A percentile compares a stretch with the other conserved stretches of the same genome.
Conservation (phyloP, 1,284 basidiomycete genomes). For the Ganoderma leucocontextum region DNA sequence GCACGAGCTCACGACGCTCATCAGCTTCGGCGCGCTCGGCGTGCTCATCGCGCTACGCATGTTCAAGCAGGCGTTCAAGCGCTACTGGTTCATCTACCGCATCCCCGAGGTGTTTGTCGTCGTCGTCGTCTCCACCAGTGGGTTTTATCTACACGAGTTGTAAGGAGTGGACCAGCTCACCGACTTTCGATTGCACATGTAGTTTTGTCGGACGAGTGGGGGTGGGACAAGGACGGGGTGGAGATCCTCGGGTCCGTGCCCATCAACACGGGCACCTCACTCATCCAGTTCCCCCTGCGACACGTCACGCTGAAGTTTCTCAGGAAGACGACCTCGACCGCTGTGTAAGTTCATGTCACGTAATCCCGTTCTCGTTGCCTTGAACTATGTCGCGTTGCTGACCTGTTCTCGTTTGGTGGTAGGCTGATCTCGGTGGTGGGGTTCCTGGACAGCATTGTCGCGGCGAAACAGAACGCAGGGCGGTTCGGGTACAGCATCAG, state of each 20-base stretch:
- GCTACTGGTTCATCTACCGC: conserved; percentile 74
- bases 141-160: conserved; percentile 38
- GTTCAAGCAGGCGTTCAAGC: conserved; percentile 62
- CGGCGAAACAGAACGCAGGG: conserved; percentile 87
- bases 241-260: conserved; percentile 83
- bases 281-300: conserved; percentile 74
- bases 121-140: conserved; percentile 83
- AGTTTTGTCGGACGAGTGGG: conserved; percentile 78
- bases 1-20: conserved; percentile 73
- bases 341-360: conserved; percentile 61
- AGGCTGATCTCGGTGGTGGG: conserved; percentile 82
- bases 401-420: conserved; percentile 25
- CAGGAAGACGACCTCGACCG: conserved; percentile 78
- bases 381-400: neutral
- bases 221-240: conserved; percentile 83
- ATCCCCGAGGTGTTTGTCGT: conserved; percentile 86
- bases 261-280: conserved; percentile 63
- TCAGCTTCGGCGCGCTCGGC: conserved; percentile 75
- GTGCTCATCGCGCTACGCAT: conserved; percentile 69
- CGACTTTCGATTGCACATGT: conserved; percentile 11
- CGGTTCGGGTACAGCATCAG: conserved; percentile 89
- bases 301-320: conserved; percentile 69
- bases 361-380: conserved; percentile 2
- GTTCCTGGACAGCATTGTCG: conserved; percentile 84
- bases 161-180: neutral